A percentile compares a stretch with the other conserved stretches of the same genome.
These are phyloP conservation scores for Heliocybe sulcata DNA, from an alignment of 1,284 basidiomycete species.

Conservation along the genomic window DNA sequence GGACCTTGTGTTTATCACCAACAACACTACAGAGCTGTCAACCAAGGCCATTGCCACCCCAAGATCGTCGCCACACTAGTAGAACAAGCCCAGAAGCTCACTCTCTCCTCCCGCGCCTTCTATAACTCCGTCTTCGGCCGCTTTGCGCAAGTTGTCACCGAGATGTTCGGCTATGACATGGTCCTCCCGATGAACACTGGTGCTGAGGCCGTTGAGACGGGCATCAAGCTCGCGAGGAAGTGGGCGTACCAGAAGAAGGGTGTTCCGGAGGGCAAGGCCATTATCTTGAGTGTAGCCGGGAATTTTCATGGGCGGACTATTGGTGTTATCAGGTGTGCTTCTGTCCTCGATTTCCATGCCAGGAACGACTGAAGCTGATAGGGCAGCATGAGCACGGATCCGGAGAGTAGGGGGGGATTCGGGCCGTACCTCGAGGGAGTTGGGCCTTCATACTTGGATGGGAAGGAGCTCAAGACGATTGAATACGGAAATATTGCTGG, in stretches of 20 bases:
- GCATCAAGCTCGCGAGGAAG: constrained; percentile 80
- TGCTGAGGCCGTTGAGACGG: constrained; percentile 95
- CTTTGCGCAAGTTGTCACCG: constrained; percentile 84
- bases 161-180: constrained; percentile 88
- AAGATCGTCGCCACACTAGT: constrained; percentile 77
- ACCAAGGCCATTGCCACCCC: constrained; percentile 92
- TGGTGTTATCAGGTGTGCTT: constrained; percentile 71
- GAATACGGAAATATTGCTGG: constrained; percentile 82
- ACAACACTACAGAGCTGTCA: not conserved
- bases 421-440: constrained; percentile 88
- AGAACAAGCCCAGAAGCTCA: constrained; percentile 85
- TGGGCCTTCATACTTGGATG: constrained; percentile 67
- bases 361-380: not conserved
- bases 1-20: not conserved
- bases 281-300: constrained; percentile 82
- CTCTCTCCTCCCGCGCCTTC: constrained; percentile 93
- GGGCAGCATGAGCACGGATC: constrained; percentile 91
- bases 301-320: constrained; percentile 97
- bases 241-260: constrained; percentile 91
- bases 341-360: constrained; percentile 10
- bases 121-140: constrained; percentile 89
- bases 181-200: constrained; percentile 99
- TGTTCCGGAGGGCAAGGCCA: constrained; percentile 77
- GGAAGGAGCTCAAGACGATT: constrained; percentile 48
- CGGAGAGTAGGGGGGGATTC: constrained; percentile 82